Conservation (phyloP, 1,139 yeast genomes). For the Meyerozyma smithsonii region DNA sequence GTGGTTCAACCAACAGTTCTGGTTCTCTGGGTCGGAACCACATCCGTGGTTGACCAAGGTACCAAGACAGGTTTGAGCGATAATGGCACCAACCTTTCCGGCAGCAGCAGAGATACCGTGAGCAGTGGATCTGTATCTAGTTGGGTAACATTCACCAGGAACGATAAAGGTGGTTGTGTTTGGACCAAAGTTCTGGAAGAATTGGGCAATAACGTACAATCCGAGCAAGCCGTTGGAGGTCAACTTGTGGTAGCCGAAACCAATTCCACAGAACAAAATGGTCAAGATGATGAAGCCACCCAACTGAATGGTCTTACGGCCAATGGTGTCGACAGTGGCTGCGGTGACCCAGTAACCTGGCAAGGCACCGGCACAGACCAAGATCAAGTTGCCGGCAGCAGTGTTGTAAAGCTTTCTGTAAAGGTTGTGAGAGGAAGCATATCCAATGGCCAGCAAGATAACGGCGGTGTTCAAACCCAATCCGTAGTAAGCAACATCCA, state of each 20-base stretch:
- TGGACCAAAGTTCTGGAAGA: constrained; percentile 91
- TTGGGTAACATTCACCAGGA: constrained; percentile 97
- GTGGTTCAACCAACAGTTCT: constrained; percentile 79
- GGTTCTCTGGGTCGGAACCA: constrained; percentile 38
- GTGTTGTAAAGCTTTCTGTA: constrained; percentile 64
- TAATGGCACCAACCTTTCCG: constrained; percentile 95
- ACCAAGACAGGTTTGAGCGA: constrained; percentile 90
- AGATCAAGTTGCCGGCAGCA: constrained; percentile 84
- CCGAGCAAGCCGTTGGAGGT: constrained; percentile 60
- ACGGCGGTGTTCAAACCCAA: constrained; percentile 73
- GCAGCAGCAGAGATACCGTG: constrained; percentile 96
- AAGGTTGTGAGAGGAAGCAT: constrained; percentile 58
- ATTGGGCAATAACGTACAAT: constrained; percentile 70
- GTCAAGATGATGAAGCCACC: constrained; percentile 71
- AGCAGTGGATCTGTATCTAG: constrained; percentile 95
- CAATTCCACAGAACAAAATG: constrained; percentile 62
- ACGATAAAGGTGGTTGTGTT: constrained; percentile 92
- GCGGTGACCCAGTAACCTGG: constrained; percentile 88
- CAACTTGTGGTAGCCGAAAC: constrained; percentile 72
- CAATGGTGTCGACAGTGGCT: constrained; percentile 71
- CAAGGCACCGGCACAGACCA: constrained; percentile 86
- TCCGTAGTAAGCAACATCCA: constrained; percentile 95
- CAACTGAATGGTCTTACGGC: constrained; percentile 78
- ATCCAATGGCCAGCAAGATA: constrained; percentile 82
- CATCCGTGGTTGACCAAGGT: constrained; percentile 77